Base-by-base conservation (phyloP, 1,139 yeast species). In the Geotrichum carabidarum region DNA sequence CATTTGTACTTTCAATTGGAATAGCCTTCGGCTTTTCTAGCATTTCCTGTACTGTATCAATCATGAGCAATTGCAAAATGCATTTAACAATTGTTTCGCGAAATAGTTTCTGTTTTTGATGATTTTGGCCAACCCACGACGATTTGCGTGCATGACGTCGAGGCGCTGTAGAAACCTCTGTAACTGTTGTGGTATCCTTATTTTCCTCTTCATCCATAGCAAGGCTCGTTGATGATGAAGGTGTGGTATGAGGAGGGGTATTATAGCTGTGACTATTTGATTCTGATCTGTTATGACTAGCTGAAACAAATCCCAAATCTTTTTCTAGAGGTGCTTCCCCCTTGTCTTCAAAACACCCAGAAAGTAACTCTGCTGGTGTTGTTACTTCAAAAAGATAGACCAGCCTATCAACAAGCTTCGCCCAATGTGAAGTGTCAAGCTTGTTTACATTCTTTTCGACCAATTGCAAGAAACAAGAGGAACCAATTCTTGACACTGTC, bases 401-500 rank as follows among this genome's bases (percentile, higher is more conserved):
- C 65, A 93, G 82, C 0, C 88, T 82, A 5, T 70, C 75, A 8
- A 82, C 82, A 31, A 91, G 75, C 65, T 80, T 74, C n/a, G 69
- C 71, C 99, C 99, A 94, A 62, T 94, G 94, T 2, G 71, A 71
- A 11, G 72, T 74, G 30, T 72, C 68, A 64, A 93, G 86, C 64
- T 80, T 82, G n/a, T 71, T 66, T 59, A 84, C 81, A 68, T 93
- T 94, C 60, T 86, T 86, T 34, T 84, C 73, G 58, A 93, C 78
- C 59, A 93, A 75, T 58, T 84, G 87, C 60, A 86, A 84, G 58
- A 93, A 77, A 68, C 99, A 91, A 9, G 93, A 83, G 64, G 95
- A 81, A 18, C 99, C 99, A 62, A 91, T 90, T 64, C 95, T 79
- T 0, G 98, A 95, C 63, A 94, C 91, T 0, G 98, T 90, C 65